Evolutionary conservation across 495 filamentous ascomycete species (phyloP), one percentile per base, ranked within the genome.

Genomic region (Alectoria sarmentosa): DNA sequence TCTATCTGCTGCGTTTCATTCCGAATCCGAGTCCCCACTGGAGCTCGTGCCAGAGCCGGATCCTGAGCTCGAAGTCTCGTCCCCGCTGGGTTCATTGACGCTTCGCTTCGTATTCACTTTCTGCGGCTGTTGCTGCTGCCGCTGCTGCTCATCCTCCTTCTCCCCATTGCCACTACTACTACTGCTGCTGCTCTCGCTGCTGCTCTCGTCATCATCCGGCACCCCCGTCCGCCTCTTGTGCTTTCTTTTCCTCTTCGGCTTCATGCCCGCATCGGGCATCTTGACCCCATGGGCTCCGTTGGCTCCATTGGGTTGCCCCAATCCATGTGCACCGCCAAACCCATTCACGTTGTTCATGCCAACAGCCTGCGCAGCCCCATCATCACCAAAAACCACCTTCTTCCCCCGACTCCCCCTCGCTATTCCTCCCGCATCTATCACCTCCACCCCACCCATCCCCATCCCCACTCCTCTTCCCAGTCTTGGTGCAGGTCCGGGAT

Each of bases 161-260:
- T 30, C 39, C 36, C 7, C 58, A 15, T 36, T 34, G 11, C 26
- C 21, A 10, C 61, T 55, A 30, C 57, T 58, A 26, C 54, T 60
- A 55, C 64, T 61, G 56, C 76, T 72, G 48, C 73, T 75, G 38
- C 69, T 75, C 37, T 71, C 72, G 57, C 75, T 65, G 59, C 74
- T 78, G 48, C 61, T 65, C 41, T 72, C 26, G 66, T 73, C 52
- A 57, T 73, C 74, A 55, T 76, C 75, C 14, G 73, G 74, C 32
- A 75, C 73, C 11, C 73, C 72, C 1, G 74, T 76, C 23, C 80
- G 79, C 46, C 76, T 73, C 56, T 72, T 65, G 56, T 52, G 81
- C 64, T 78, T 69, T 61, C 86, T 86, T 69, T 83, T 80, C 69
- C 84, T 79, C 75, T 85, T 86, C 68, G 81, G 81, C 72, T 80